Evolutionary conservation across 345 rosid species (phyloP), one percentile per base, ranked within the genome.

Genomic region (Brassica cretica): DNA sequence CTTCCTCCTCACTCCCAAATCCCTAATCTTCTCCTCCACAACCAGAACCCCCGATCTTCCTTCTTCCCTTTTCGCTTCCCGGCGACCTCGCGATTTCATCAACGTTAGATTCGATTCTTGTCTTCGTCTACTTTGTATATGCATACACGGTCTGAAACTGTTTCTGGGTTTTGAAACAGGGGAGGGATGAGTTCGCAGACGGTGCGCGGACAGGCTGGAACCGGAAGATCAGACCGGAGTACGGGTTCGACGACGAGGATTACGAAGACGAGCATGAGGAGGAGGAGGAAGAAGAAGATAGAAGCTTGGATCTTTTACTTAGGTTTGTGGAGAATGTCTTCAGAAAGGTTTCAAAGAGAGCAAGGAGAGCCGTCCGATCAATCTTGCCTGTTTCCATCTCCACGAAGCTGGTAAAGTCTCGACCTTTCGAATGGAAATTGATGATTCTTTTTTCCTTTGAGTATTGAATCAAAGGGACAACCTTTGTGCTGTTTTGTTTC

Each of bases 221-320:
- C 83, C 89, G 91, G 80, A 70, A 84, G 84, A 89, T 90, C 79
- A 68, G 72, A 73, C 82, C 88, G 9, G 88, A 85, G 56, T 77
- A 77, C 44, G 68, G 65, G 37, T 76, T 68, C 16, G 78, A 76
- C 53, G 84, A 77, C 8, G 81, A 81, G 64, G 49, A 58, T 15
- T 68, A 53, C 3, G 59, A 16, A 16, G 59, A 84, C 0, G 84
- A 81, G 0, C 90, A 76, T 0, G 94, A 88, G 0, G 91, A 85
- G 0, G 90, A 85, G 1, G 91, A 86, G 0, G 96, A 89, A 21
- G 95, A 86, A 8, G 97, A 90, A 72, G 97, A 88, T 77, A 55
- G 95, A 85, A 94, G 98, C 64, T 86, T 94, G 83, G 97, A 92
- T 86, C 89, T 92, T 9, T 72, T 94, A 35, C 85, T 90, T 73